These are phyloP conservation scores for Ulota crispa DNA, from an alignment of 225 moss, liverwort and hornwort genomes.

Conservation along the genomic window DNA sequence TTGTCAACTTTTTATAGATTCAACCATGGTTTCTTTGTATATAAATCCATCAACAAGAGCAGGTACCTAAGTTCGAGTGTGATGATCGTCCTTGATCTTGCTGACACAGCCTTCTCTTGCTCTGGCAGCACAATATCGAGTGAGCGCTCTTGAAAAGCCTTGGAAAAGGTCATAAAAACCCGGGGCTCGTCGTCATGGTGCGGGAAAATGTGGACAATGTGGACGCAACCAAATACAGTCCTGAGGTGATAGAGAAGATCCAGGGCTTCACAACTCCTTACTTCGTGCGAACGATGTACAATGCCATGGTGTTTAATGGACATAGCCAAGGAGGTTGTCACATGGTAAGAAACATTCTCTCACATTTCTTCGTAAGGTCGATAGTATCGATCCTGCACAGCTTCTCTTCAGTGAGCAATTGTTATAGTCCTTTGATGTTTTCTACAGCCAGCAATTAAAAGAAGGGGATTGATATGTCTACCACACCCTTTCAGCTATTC, in stretches of 20 bases:
- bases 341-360: conserved; percentile 13
- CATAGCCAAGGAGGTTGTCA: not conserved
- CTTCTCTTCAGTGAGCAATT: not conserved
- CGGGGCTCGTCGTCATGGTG: conserved; percentile 11
- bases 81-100: not conserved
- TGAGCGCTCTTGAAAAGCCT: not conserved
- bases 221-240: conserved; percentile 18
- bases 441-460: too few species aligned
- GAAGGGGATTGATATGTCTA: too few species aligned
- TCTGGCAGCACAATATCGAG: not conserved
- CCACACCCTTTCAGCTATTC: too few species aligned
- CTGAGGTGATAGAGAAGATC: conserved; percentile 27
- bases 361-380: not conserved
- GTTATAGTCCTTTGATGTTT: not conserved
- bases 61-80: not conserved
- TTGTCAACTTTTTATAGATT: too few species aligned
- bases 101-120: not conserved
- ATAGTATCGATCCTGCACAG: not conserved
- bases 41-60: conserved; percentile 58
- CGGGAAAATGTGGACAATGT: conserved; percentile 25
- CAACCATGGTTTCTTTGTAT: too few species aligned
- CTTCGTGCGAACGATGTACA: conserved; percentile 32
- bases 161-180: not conserved
- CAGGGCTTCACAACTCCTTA: conserved; percentile 29
- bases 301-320: conserved; percentile 34